Percentiles rank a stretch among this genome's conserved stretches.
Evolutionary conservation across 305 asterid genomes (phyloP).

Genomic region (Solanum chacoense): DNA sequence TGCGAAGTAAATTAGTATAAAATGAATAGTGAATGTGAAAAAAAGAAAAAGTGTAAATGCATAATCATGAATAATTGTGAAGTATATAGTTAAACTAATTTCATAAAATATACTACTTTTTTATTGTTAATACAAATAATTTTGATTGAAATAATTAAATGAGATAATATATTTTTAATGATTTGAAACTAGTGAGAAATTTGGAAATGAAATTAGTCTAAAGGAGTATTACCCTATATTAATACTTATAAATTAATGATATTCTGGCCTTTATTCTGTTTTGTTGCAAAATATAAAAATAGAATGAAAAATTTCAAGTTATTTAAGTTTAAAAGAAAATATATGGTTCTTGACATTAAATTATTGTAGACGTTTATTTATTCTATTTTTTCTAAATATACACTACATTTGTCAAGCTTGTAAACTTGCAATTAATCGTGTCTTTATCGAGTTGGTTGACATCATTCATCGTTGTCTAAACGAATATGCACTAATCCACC

Average conservation of each 20-base stretch:
- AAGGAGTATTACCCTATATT: no score
- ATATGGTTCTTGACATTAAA: neutral
- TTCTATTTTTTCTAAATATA: neutral
- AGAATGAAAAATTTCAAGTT: neutral
- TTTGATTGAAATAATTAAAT: neutral
- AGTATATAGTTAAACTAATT: neutral
- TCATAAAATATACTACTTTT: neutral
- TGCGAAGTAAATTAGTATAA: neutral
- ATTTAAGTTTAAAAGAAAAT: neutral
- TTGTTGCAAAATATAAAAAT: neutral
- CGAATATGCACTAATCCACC: neutral
- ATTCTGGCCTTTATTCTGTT: neutral
- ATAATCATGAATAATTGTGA: neutral
- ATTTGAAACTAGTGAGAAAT: neutral
- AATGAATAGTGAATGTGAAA: neutral
- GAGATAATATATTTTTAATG: neutral
- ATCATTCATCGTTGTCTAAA: neutral
- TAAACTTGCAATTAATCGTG: neutral
- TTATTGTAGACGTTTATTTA: neutral
- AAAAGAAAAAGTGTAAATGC: neutral
- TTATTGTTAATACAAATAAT: neutral
- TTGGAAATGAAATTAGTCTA: neutral
- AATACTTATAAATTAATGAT: neutral
- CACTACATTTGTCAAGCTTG: neutral
- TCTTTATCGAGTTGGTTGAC: neutral